A percentile compares a stretch with the other conserved stretches of the same genome.
These are phyloP conservation scores for Cordyceps farinosa DNA, from an alignment of 2,329 filamentous ascomycete genomes.

Conservation along the genomic window DNA sequence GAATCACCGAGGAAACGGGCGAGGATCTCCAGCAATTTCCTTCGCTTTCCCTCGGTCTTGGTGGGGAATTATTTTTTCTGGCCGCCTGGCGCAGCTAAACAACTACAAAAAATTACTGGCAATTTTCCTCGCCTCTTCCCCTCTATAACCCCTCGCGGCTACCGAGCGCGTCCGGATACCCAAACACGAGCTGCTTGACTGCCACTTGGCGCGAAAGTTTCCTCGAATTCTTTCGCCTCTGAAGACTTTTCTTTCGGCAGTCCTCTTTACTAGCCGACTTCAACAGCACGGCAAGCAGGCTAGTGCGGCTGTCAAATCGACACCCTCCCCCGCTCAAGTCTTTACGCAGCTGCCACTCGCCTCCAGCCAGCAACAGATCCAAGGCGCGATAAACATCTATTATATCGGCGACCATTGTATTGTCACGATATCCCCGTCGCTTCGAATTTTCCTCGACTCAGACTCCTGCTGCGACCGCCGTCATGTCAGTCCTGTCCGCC, in stretches of 20 bases:
- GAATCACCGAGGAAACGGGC: not conserved
- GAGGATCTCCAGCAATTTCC: not conserved
- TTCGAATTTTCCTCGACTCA: not conserved
- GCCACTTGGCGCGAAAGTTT: not conserved
- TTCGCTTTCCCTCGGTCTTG: not conserved
- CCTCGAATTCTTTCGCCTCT: not conserved
- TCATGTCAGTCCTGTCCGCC: constrained; percentile 80
- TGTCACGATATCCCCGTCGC: no score
- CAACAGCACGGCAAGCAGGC: not conserved
- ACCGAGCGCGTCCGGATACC: constrained; percentile 15
- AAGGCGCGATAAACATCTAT: not conserved
- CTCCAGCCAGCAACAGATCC: not conserved
- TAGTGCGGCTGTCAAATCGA: not conserved
- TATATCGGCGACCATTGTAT: not conserved
- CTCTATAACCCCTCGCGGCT: constrained; percentile 18
- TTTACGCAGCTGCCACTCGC: not conserved
- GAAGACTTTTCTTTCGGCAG: not conserved
- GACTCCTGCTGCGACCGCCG: constrained; percentile 23
- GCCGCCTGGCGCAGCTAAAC: constrained; percentile 8
- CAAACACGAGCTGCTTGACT: constrained; percentile 6
- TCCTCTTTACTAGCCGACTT: not conserved
- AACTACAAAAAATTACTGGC: constrained; percentile 15
- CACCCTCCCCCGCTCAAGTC: constrained; percentile 16
- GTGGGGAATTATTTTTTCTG: constrained; percentile 12
- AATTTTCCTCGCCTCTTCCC: constrained; percentile 18